Evolutionary conservation across 768 basidiomycete species (phyloP).

Genomic region (Kwoniella sp.): DNA sequence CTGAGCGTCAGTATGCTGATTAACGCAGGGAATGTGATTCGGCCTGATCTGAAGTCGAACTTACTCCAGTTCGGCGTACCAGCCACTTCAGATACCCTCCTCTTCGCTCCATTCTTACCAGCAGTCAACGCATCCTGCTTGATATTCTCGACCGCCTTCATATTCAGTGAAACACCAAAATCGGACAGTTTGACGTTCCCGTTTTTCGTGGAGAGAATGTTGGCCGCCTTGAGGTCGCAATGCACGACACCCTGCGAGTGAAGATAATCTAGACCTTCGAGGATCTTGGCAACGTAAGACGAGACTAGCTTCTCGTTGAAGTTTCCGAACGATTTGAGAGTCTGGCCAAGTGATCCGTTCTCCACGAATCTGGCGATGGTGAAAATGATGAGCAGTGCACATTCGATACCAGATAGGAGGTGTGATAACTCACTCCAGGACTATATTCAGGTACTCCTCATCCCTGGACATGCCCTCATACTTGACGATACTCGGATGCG

Average conservation of each 20-base stretch:
- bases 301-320: constrained; percentile 90
- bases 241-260: constrained; percentile 78
- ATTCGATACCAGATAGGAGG: background rate
- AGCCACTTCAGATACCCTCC: constrained; percentile 60
- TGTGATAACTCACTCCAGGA: constrained; percentile 76
- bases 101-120: constrained; percentile 19
- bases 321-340: constrained; percentile 88
- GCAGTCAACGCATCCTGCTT: constrained; percentile 63
- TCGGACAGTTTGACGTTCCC: constrained; percentile 97
- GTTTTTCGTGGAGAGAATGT: constrained; percentile 97
- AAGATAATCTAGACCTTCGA: constrained; percentile 92
- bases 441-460: constrained; percentile 81
- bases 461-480: constrained; percentile 96
- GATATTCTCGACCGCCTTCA: constrained; percentile 75
- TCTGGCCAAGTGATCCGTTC: constrained; percentile 92
- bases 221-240: constrained; percentile 97
- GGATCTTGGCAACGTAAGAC: constrained; percentile 90
- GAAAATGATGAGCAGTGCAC: background rate
- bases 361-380: constrained; percentile 74
- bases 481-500: constrained; percentile 94
- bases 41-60: constrained; percentile 32
- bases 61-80: constrained; percentile 95
- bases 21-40: no score
- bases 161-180: constrained; percentile 94
- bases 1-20: background rate